Conservation (phyloP, 192 early-diverging fungal species). For the Linnemannia exigua region DNA sequence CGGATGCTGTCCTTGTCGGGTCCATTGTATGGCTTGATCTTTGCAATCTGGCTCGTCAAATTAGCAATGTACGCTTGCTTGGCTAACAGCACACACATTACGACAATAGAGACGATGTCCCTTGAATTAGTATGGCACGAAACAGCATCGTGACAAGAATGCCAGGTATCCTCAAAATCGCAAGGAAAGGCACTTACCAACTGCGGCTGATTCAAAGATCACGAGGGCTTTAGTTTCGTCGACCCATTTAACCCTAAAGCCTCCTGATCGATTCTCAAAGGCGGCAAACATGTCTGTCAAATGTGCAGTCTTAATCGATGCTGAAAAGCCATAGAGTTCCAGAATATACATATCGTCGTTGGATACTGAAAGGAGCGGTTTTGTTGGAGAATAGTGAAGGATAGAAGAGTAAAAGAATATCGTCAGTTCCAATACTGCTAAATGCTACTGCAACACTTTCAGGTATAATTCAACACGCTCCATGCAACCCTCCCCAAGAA, state of each 20-base stretch:
- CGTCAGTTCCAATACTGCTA: background rate
- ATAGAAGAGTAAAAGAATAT: background rate
- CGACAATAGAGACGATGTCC: no score
- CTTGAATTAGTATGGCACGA: background rate
- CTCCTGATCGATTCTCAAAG: slow-evolving; percentile 71
- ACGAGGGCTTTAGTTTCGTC: slow-evolving; percentile 77
- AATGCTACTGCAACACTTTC: background rate
- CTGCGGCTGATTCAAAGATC: slow-evolving; percentile 76
- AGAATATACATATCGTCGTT: slow-evolving; percentile 59
- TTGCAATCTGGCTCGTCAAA: slow-evolving; percentile 62
- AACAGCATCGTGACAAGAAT: no score
- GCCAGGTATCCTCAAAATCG: background rate
- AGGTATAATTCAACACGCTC: background rate
- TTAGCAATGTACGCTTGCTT: slow-evolving; percentile 70
- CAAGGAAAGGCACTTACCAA: slow-evolving; percentile 60
- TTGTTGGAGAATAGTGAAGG: background rate
- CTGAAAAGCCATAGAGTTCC: slow-evolving; percentile 73
- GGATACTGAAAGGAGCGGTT: slow-evolving; percentile 12
- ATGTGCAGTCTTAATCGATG: slow-evolving; percentile 77
- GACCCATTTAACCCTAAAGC: slow-evolving; percentile 81
- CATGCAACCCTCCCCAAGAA: background rate
- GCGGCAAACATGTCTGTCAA: slow-evolving; percentile 76
- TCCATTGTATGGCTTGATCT: slow-evolving; percentile 75
- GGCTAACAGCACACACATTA: slow-evolving; percentile 9
- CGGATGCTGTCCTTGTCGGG: slow-evolving; percentile 54